Evolutionary conservation across 495 filamentous ascomycete species (phyloP), one percentile per base, ranked within the genome.

Genomic region (Gamarada debralockiae): DNA sequence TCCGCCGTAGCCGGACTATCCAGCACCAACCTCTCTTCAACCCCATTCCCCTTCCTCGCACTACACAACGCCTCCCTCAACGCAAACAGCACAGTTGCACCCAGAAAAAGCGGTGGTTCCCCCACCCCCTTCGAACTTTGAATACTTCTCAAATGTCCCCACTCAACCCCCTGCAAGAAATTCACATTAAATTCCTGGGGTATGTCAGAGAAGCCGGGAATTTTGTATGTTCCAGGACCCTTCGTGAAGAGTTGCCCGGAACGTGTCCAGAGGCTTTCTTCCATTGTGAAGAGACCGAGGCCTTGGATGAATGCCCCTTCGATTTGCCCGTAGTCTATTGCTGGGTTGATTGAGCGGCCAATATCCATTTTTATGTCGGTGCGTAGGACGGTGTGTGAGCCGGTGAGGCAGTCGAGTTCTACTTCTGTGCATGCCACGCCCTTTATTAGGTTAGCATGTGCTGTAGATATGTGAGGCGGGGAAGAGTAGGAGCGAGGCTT

Each of bases 321-420:
- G 62, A 98, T 97, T 69, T 98, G 93, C 18, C 93, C 93, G 61
- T 98, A 98, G 70, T 96, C 93, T 53, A 98, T 90, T 18, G 90
- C 82, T 0, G 92, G 93, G 70, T 98, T 98, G 74, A 98, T 96
- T 37, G 79, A 85, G 22, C 86, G 87, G 6, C 93, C 93, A 31
- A 98, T 89, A 58, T 98, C 93, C 93, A 98, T 98, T 67, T 96
- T 97, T 68, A 98, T 81, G 62, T 98, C 93, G 12, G 91, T 85
- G 27, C 93, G 85, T 25, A 87, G 67, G 55, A 88, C 90, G 0
- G 92, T 97, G 89, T 87, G 96, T 56, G 93, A 88, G 22, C 93
- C 93, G 0, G 93, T 98, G 22, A 98, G 71, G 0, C 89, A 93
- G 73, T 98, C 93, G 53, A 98, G 78, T 69, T 97, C 89, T 33